These are phyloP conservation scores for Botrytis pseudocinerea DNA, from an alignment of 2,329 filamentous ascomycete species.

Conservation along the genomic window DNA sequence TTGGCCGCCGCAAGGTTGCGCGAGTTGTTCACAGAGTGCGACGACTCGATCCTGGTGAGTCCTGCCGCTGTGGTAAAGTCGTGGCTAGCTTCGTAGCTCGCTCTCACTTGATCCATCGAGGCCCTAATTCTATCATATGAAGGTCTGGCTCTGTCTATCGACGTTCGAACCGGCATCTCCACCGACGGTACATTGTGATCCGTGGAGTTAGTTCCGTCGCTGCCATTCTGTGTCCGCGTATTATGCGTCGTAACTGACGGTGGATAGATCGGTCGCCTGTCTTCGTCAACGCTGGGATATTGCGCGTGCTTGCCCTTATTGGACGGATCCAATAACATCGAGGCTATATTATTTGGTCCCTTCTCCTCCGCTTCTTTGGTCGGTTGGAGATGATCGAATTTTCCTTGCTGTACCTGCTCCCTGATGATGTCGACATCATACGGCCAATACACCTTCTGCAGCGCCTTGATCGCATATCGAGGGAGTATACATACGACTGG, in stretches of 20 bases:
- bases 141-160: slow-evolving; percentile 65
- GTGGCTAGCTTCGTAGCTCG: slow-evolving; percentile 82
- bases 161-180: slow-evolving; percentile 45
- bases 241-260: slow-evolving; percentile 83
- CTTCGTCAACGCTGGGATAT: slow-evolving; percentile 74
- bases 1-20: slow-evolving; percentile 32
- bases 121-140: slow-evolving; percentile 83
- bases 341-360: slow-evolving; percentile 48
- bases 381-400: slow-evolving; percentile 69
- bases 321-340: slow-evolving; percentile 54
- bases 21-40: too few relatives aligned
- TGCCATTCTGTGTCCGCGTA: slow-evolving; percentile 82
- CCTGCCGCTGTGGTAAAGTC: slow-evolving; percentile 92
- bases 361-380: slow-evolving; percentile 29
- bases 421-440: slow-evolving; percentile 94
- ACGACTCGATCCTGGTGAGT: slow-evolving; percentile 75
- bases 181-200: slow-evolving; percentile 59
- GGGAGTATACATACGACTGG: slow-evolving; percentile 82
- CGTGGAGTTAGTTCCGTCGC: slow-evolving; percentile 91
- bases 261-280: slow-evolving; percentile 88
- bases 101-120: slow-evolving; percentile 81
- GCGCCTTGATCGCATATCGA: slow-evolving; percentile 79
- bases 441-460: slow-evolving; percentile 93
- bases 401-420: slow-evolving; percentile 82
- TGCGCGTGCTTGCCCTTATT: slow-evolving; percentile 57